Evolutionary conservation across 2,329 filamentous ascomycete genomes (phyloP).

Genomic region (Ceratocystis harringtonii): DNA sequence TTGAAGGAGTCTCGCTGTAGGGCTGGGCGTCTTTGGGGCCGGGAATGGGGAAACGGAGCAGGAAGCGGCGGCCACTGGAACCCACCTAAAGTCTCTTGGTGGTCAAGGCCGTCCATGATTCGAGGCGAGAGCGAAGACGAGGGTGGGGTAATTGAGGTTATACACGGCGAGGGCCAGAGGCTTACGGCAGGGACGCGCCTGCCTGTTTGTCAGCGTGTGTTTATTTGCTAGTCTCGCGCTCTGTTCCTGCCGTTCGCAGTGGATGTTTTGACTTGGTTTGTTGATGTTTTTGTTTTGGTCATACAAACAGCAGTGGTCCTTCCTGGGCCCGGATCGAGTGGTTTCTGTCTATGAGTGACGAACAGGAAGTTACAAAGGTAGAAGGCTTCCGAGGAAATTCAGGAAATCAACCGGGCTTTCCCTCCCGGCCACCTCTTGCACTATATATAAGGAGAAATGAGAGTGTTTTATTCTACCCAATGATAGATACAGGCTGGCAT

Average conservation of each 20-base stretch:
- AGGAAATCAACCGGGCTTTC: too few relatives aligned
- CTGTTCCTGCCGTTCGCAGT: not conserved
- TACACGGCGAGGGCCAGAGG: not conserved
- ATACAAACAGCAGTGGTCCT: not conserved
- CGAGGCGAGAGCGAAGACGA: not conserved
- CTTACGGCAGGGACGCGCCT: too few relatives aligned
- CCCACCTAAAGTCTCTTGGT: not conserved
- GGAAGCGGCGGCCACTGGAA: constrained; percentile 10
- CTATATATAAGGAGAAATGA: too few relatives aligned
- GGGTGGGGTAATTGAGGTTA: not conserved
- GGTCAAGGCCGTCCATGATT: not conserved
- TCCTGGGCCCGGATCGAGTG: not conserved
- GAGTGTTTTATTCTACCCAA: too few relatives aligned
- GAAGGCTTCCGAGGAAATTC: too few relatives aligned
- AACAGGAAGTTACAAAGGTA: not conserved
- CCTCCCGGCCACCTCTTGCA: too few relatives aligned
- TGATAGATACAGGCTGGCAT: too few relatives aligned
- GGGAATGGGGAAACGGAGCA: constrained; percentile 4
- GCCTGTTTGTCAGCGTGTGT: not conserved
- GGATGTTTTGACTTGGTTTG: not conserved
- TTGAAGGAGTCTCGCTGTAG: not conserved
- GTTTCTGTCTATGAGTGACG: not conserved
- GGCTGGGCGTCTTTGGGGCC: not conserved
- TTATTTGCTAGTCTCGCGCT: not conserved
- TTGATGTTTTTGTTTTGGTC: constrained; percentile 4